Evolutionary conservation across 805 yeast species (phyloP).

Genomic region (Soucietia sequanensis): DNA sequence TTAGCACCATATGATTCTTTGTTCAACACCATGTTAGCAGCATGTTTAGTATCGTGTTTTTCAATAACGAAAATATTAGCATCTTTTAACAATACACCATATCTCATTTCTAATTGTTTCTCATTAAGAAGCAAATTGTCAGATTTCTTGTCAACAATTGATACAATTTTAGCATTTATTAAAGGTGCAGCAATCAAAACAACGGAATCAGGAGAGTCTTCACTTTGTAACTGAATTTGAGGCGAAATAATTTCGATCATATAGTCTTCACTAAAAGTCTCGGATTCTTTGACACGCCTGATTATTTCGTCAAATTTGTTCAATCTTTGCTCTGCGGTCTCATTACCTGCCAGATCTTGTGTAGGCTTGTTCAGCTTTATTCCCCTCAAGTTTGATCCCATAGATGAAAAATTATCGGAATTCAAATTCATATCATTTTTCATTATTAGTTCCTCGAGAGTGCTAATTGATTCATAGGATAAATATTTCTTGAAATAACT

Average conservation of each 20-base stretch:
- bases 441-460: constrained; percentile 32
- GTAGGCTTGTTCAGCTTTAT: constrained; percentile 1
- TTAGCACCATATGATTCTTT: constrained; percentile 60
- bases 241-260: constrained; percentile 40
- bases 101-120: constrained; percentile 56
- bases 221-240: constrained; percentile 42
- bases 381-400: constrained; percentile 5
- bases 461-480: constrained; percentile 32
- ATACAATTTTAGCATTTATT: constrained; percentile 66
- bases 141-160: constrained; percentile 49
- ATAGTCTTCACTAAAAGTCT: constrained; percentile 37
- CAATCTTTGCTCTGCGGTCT: constrained; percentile 17
- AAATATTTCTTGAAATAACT: constrained; percentile 27
- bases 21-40: constrained; percentile 42
- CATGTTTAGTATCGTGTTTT: constrained; percentile 39
- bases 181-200: constrained; percentile 72
- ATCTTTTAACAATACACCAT: constrained; percentile 63
- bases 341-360: background rate
- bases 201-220: constrained; percentile 48
- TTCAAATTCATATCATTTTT: constrained; percentile 6
- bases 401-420: constrained; percentile 17
- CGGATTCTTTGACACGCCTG: constrained; percentile 16
- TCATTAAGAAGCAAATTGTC: constrained; percentile 32
- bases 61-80: constrained; percentile 73
- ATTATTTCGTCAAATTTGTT: constrained; percentile 32